A percentile compares a stretch with the other conserved stretches of the same genome.
Conservation (phyloP, 2,329 filamentous ascomycete genomes). For the Ophiocordyceps unilateralis region DNA sequence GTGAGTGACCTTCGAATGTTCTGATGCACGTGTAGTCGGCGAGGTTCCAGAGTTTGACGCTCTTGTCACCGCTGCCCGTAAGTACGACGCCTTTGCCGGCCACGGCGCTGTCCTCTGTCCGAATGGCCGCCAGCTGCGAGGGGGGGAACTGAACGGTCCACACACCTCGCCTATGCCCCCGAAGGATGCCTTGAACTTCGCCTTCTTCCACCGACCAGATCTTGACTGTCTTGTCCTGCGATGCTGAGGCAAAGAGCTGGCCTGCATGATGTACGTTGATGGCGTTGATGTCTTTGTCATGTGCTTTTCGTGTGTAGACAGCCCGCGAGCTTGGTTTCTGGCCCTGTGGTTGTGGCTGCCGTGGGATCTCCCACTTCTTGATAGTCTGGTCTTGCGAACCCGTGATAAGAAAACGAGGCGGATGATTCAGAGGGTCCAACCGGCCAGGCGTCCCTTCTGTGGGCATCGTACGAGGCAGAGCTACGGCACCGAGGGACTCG, state of each 20-base stretch:
- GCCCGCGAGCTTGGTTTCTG: slow-evolving; percentile 44
- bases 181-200: slow-evolving; percentile 76
- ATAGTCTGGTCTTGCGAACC: slow-evolving; percentile 92
- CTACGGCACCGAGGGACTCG: slow-evolving; percentile 81
- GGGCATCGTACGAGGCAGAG: slow-evolving; percentile 56
- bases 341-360: slow-evolving; percentile 24
- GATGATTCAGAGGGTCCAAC: slow-evolving; percentile 57
- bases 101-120: slow-evolving; percentile 53
- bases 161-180: slow-evolving; percentile 85
- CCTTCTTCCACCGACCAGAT: slow-evolving; percentile 88
- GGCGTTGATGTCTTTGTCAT: slow-evolving; percentile 98
- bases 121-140: slow-evolving; percentile 53
- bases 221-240: slow-evolving; percentile 91
- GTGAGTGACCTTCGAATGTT: slow-evolving; percentile 91
- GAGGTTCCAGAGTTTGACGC: slow-evolving; percentile 86
- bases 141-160: slow-evolving; percentile 92
- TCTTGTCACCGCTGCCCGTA: slow-evolving; percentile 92
- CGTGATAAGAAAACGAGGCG: slow-evolving; percentile 72
- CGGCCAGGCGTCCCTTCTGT: slow-evolving; percentile 46
- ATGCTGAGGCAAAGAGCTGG: slow-evolving; percentile 84
- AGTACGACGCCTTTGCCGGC: slow-evolving; percentile 69
- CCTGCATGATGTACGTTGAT: slow-evolving; percentile 61
- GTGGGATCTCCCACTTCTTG: slow-evolving; percentile 78
- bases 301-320: slow-evolving; percentile 79
- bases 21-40: slow-evolving; percentile 82